These are phyloP conservation scores for Phytophthora colocasiae DNA, from an alignment of 352 stramenopile species.

Conservation along the genomic window DNA sequence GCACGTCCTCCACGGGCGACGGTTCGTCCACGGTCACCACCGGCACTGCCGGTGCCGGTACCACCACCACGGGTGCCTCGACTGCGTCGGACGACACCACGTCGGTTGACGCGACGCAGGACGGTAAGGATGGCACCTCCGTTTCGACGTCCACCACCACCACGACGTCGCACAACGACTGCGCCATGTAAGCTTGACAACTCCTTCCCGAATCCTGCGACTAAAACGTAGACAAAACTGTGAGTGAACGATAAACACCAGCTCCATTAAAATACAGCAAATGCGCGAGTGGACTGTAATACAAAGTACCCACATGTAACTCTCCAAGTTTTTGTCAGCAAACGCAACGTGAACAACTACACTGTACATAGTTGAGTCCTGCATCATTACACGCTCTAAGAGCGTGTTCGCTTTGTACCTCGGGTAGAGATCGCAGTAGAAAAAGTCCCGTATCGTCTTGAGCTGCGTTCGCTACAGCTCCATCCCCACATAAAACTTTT, in stretches of 20 bases:
- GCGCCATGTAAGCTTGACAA: conserved; percentile 35
- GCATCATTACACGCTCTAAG: no score
- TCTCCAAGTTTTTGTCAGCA: no score
- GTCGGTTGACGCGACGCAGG: conserved; percentile 17
- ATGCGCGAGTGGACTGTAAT: no score
- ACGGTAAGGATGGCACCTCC: conserved; percentile 11
- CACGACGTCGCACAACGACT: conserved; percentile 34
- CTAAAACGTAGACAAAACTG: conserved; percentile 2
- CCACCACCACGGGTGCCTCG: background rate
- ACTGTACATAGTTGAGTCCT: no score
- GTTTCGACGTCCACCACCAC: conserved; percentile 13
- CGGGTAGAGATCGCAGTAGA: no score
- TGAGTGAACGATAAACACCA: conserved; percentile 7
- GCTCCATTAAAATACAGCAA: background rate
- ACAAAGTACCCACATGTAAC: no score
- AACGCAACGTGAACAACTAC: no score
- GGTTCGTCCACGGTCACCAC: conserved; percentile 23
- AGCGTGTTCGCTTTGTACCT: no score
- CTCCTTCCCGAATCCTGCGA: no score
- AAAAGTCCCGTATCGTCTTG: no score
- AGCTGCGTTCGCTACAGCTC: no score
- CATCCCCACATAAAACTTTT: no score
- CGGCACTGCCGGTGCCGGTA: conserved; percentile 13
- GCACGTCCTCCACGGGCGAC: conserved; percentile 23
- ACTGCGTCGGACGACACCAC: conserved; percentile 3